Evolutionary conservation across 148 eudicot species (phyloP).

Genomic region (Diospyros lotus): DNA sequence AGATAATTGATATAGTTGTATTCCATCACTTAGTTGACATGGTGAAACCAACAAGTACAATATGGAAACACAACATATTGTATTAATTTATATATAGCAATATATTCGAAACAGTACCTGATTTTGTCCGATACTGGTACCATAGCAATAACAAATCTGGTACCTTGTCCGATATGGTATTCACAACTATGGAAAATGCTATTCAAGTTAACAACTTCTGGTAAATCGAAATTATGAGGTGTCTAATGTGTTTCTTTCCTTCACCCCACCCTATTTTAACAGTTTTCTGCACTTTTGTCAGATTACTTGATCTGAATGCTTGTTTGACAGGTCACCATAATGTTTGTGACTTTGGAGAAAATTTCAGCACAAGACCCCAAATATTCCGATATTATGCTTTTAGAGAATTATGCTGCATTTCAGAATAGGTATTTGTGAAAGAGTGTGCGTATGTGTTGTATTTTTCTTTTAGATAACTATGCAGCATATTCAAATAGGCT

Average conservation of each 20-base stretch:
- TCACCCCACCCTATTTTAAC: neutral
- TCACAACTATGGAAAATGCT: neutral
- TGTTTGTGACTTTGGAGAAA: slow-evolving; percentile 95
- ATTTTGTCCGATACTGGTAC: no score
- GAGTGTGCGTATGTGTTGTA: neutral
- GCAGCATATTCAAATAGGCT: neutral
- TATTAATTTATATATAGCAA: no score
- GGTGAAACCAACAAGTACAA: no score
- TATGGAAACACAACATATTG: no score
- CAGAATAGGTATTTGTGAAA: slow-evolving; percentile 66
- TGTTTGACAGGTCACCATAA: slow-evolving; percentile 65
- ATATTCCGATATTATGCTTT: slow-evolving; percentile 74
- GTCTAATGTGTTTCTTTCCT: neutral
- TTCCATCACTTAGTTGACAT: no score
- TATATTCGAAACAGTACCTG: no score
- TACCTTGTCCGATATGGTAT: no score
- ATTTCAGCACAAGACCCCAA: slow-evolving; percentile 74
- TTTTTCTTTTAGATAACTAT: neutral
- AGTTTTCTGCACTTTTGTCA: neutral
- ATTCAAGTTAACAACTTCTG: neutral
- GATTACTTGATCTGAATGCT: neutral
- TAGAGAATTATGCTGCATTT: slow-evolving; percentile 97
- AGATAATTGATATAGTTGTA: no score
- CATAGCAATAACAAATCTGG: no score
- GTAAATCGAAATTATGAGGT: neutral